Base-by-base conservation (phyloP, 495 filamentous ascomycete genomes). In the Lasiosphaeria hispida region DNA sequence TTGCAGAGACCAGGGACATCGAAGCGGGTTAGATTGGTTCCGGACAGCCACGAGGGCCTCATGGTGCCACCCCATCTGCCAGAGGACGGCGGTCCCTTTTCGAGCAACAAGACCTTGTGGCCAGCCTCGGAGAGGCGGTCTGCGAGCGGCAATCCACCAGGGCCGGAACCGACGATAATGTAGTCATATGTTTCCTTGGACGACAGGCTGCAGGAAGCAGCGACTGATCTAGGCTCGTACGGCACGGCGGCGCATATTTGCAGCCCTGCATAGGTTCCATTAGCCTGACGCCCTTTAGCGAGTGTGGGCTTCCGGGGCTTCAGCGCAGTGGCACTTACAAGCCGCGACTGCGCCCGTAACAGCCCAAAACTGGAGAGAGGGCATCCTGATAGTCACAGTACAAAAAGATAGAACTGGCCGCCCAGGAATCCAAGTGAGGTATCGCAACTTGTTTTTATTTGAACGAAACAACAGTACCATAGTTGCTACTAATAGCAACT, bases 1-100 rank as follows among this genome's bases (percentile, higher is more conserved):
- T 82, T 86, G 69, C 82, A 87, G 53, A 89, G 77, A 50, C 87
- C 87, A 1, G 87, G 87, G 11, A 90, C 79, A 64, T 91, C 87
- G 61, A 89, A 87, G 17, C 84, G 77, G 37, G 87, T 89, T 40
- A 91, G 71, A 43, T 82, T 81, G 42, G 83, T 83, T 33, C 82
- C 83, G 34, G 75, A 71, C 10, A 87, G 76, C 77, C 86, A 85
- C 15, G 78, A 77, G 15, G 85, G 83, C 53, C 73, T 77, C 59
- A 73, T 62, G 1, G 59, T 77, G 48, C 83, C 83, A 37, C 82
- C 82, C 70, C 76, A 82, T 57, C 76, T 70, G 35, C 76, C 81
- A 10, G 80, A 81, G 30, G 79, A 80, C 48, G 82, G 77, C 3
- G 81, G 78, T 10, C 84, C 84, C 55, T 80, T 80, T 69, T 87